Evolutionary conservation across 352 stramenopile genomes (phyloP).

Genomic region (Globisporangium acanthophoron): DNA sequence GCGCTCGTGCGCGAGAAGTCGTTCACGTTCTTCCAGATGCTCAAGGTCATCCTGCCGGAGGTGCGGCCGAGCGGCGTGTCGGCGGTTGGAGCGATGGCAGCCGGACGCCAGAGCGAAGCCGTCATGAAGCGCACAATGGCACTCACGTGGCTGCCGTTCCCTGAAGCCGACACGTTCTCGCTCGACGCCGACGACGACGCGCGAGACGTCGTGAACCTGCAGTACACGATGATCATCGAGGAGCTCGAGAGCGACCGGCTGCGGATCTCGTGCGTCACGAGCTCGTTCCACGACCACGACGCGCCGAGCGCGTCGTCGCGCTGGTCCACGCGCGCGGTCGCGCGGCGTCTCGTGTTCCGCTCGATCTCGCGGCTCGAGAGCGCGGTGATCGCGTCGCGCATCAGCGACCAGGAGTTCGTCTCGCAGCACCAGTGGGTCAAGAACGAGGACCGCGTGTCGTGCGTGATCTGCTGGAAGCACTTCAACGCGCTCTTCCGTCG

Average conservation of each 20-base stretch:
- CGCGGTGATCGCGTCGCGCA: slow-evolving; percentile 37
- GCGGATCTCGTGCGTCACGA: slow-evolving; percentile 51
- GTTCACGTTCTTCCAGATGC: slow-evolving; percentile 60
- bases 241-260: slow-evolving; percentile 41
- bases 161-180: slow-evolving; percentile 8
- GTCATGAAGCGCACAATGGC: slow-evolving; percentile 57
- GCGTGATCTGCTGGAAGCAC: slow-evolving; percentile 61
- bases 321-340: slow-evolving; percentile 29
- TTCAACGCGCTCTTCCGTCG: slow-evolving; percentile 53
- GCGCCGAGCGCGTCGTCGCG: slow-evolving; percentile 23
- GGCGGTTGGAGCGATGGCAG: not conserved
- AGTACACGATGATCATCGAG: slow-evolving; percentile 64
- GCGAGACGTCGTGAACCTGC: slow-evolving; percentile 37
- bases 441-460: slow-evolving; percentile 47
- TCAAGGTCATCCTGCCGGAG: slow-evolving; percentile 52
- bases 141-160: slow-evolving; percentile 54
- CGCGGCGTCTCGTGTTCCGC: slow-evolving; percentile 34
- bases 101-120: slow-evolving; percentile 27
- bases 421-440: slow-evolving; percentile 54
- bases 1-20: slow-evolving; percentile 43
- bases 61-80: slow-evolving; percentile 13
- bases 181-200: slow-evolving; percentile 1
- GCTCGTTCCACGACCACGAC: slow-evolving; percentile 44
- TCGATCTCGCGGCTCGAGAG: slow-evolving; percentile 44
- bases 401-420: slow-evolving; percentile 38